phyloP scores from a whole-genome alignment of 2,329 filamentous ascomycete species.

The Zymoseptoria brevis region DNA sequence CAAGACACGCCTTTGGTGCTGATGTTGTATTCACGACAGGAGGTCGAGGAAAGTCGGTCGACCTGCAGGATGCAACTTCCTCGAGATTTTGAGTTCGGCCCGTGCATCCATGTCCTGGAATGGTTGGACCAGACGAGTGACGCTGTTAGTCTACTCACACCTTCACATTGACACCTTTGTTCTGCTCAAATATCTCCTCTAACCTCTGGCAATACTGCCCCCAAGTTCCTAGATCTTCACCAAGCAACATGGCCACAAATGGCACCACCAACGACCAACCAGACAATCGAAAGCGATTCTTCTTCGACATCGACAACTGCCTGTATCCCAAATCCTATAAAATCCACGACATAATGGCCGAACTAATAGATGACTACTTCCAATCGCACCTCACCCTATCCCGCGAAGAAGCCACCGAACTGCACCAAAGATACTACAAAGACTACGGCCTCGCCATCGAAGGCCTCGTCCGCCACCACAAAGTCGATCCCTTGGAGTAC shows the following conservation, averaged over 20 bases:
- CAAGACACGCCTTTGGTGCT: not conserved
- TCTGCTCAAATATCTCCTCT: not conserved
- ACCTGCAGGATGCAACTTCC: not conserved
- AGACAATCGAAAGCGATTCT: slow-evolving; percentile 45
- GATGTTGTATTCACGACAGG: not conserved
- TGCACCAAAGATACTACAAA: slow-evolving; percentile 89
- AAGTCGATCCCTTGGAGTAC: slow-evolving; percentile 91
- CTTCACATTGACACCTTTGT: not conserved
- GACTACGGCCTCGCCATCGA: slow-evolving; percentile 97
- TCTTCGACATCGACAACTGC: slow-evolving; percentile 98
- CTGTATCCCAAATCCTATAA: slow-evolving; percentile 72
- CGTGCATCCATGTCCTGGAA: not conserved
- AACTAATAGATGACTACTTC: slow-evolving; percentile 65
- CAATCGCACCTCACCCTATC: slow-evolving; percentile 63
- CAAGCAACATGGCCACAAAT: slow-evolving; percentile 5
- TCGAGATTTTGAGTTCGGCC: not conserved
- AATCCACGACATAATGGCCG: slow-evolving; percentile 82
- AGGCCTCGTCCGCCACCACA: slow-evolving; percentile 84
- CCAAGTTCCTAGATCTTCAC: not conserved
- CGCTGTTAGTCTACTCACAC: not conserved
- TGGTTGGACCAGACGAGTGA: not conserved
- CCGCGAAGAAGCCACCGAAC: slow-evolving; percentile 68
- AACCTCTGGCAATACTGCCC: not conserved
- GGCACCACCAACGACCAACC: slow-evolving; percentile 4
- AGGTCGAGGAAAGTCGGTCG: not conserved